Evolutionary conservation across 2,329 filamentous ascomycete genomes (phyloP), one percentile per base, ranked within the genome.

Genomic region (Fusarium verrucosum): DNA sequence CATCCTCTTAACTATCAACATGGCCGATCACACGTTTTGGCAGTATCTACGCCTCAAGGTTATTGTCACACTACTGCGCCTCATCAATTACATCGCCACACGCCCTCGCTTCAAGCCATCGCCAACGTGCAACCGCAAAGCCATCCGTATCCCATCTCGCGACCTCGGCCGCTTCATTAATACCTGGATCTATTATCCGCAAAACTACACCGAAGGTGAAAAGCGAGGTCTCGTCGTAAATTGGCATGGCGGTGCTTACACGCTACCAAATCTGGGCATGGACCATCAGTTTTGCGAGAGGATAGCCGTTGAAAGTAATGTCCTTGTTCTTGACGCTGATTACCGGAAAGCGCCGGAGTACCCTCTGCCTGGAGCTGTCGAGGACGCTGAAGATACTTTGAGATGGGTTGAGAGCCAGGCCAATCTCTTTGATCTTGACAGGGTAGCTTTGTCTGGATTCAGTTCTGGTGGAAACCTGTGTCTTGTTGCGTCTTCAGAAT

Each of bases 401-500:
- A 50, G 59, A 43, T 42, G 77, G 79, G 60, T 78, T 2, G 47
- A 51, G n/a, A 58, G 70, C 1, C 71, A 66, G 35, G 40, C 62
- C 1, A 70, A 65, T 16, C 54, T 67, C 13, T 75, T 77, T 22
- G 74, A 81, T 65, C 58, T 72, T 2, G 59, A 68, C 1, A 66
- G 72, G 1, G 64, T 84, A 10, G 82, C 79, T 3, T 41, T 84
- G 0, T 80, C 78, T 7, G 83, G 83, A 0, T 80, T 81, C 41
- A 81, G 78, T 10, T 79, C 80, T 0, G 83, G 83, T 2, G 82
- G 73, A 1, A 82, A 78, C 54, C 68, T 84, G 20, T 78, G 78
- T 10, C 64, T 84, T 1, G 62, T 73, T 1, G 73, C 67, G 1
- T 66, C 73, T 1, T 68, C 69, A 10, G 50, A 69, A 22, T 45